These are phyloP conservation scores for Candida morakotiae DNA, from an alignment of 805 yeast genomes.

Conservation along the genomic window DNA sequence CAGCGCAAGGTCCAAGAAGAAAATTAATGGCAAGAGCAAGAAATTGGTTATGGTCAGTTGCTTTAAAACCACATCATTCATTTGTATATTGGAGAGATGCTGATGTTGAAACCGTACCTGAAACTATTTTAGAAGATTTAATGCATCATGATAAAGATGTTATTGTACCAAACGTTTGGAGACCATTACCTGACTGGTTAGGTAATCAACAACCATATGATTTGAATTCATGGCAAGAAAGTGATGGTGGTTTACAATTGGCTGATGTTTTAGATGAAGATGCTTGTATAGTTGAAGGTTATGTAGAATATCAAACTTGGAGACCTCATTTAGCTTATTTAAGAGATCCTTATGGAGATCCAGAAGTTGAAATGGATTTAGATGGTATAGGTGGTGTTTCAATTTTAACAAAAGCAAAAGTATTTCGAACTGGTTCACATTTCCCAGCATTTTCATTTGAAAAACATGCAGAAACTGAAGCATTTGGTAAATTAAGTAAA, in stretches of 20 bases:
- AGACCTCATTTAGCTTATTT: conserved; percentile 93
- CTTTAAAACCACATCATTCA: conserved; percentile 86
- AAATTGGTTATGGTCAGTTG: conserved; percentile 87
- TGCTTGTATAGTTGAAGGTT: conserved; percentile 96
- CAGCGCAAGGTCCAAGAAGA: conserved; percentile 92
- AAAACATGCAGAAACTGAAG: conserved; percentile 97
- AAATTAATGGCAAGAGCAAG: conserved; percentile 95
- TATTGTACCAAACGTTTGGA: conserved; percentile 92
- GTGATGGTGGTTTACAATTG: conserved; percentile 73
- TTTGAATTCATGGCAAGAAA: conserved; percentile 81
- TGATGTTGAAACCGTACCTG: conserved; percentile 89
- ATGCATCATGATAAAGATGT: conserved; percentile 91
- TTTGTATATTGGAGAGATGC: conserved; percentile 99
- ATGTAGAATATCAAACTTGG: conserved; percentile 97
- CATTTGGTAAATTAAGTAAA: conserved; percentile 85
- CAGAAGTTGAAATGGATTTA: conserved; percentile 85
- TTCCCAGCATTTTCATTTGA: conserved; percentile 96
- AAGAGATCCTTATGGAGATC: conserved; percentile 93
- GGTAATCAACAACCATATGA: conserved; percentile 85
- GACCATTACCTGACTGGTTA: conserved; percentile 83
- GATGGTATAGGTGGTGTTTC: conserved; percentile 99
- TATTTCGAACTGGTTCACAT: conserved; percentile 84
- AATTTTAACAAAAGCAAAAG: conserved; percentile 79
- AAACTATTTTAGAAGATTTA: conserved; percentile 80
- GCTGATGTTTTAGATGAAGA: conserved; percentile 83